These are phyloP conservation scores for Apiotrichum gamsii DNA, from an alignment of 1,284 basidiomycete species.

Conservation along the genomic window DNA sequence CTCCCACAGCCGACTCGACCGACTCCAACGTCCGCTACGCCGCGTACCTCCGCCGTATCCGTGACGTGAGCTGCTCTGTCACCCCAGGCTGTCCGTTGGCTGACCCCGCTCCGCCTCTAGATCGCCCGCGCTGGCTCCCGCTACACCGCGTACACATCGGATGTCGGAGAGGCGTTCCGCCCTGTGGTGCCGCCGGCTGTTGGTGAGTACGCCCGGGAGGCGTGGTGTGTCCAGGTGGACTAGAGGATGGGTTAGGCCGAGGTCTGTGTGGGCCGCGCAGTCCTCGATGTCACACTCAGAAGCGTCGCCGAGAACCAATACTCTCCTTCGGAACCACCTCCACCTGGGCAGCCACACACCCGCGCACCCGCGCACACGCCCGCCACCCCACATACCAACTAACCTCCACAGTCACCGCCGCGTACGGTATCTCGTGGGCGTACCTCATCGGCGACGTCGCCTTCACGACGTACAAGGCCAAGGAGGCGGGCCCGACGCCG, in stretches of 20 bases:
- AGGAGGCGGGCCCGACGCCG: slow-evolving; percentile 63
- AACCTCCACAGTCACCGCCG: slow-evolving; percentile 44
- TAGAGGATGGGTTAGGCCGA: no score
- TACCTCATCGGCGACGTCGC: slow-evolving; percentile 70
- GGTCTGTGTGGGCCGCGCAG: no score
- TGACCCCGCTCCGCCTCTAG: no score
- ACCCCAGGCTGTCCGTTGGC: no score
- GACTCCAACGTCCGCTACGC: slow-evolving; percentile 49
- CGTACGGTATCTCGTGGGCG: slow-evolving; percentile 81
- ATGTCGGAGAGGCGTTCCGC: slow-evolving; percentile 86
- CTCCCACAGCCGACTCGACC: slow-evolving; percentile 38
- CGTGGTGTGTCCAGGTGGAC: no score
- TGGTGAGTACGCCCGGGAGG: slow-evolving; percentile 38
- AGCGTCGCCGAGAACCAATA: no score
- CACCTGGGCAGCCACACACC: no score
- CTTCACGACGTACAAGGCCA: slow-evolving; percentile 86
- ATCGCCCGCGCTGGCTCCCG: slow-evolving; percentile 61
- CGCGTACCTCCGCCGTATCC: slow-evolving; percentile 71
- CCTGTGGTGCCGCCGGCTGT: slow-evolving; percentile 73
- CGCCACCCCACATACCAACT: no score
- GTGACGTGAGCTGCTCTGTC: slow-evolving; percentile 62
- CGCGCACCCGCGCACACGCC: no score
- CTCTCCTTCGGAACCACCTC: no score
- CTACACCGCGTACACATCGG: slow-evolving; percentile 76
- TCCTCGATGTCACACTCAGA: no score